Conservation (phyloP, 2,329 filamentous ascomycete genomes). For the Alternaria incomplexa region DNA sequence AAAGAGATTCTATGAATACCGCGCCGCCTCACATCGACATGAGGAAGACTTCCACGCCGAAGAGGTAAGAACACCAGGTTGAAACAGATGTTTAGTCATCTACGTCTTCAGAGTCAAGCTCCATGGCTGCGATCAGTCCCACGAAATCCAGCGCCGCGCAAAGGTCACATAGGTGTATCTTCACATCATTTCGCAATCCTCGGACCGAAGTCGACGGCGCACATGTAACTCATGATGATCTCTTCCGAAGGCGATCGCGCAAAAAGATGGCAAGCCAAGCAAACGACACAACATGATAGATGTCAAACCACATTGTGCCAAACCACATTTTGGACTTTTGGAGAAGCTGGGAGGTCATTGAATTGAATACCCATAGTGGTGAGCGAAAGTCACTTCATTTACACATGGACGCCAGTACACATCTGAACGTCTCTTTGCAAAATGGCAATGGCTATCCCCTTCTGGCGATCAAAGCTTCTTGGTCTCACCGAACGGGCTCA, state of each 20-base stretch:
- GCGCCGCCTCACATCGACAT: neutral
- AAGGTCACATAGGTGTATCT: neutral
- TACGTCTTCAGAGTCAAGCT: neutral
- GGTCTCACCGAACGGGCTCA: neutral
- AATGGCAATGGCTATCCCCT: neutral
- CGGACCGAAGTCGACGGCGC: neutral
- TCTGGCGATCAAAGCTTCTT: neutral
- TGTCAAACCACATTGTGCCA: neutral
- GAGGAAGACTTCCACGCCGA: neutral
- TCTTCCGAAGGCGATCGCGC: neutral
- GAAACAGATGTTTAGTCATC: neutral
- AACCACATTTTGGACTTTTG: neutral
- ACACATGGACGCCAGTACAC: neutral
- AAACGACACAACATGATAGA: neutral
- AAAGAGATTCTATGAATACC: neutral
- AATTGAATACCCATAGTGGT: accelerated
- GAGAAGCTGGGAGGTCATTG: too few relatives aligned
- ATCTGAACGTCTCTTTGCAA: neutral
- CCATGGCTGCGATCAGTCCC: neutral
- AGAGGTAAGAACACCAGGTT: neutral
- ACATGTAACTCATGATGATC: neutral
- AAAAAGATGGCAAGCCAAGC: neutral
- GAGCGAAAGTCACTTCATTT: neutral
- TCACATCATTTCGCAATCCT: neutral
- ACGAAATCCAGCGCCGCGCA: neutral